Evolutionary conservation across 2,329 filamentous ascomycete genomes (phyloP), one percentile per base, ranked within the genome.

Genomic region (Pseudodiploospora longispora): DNA sequence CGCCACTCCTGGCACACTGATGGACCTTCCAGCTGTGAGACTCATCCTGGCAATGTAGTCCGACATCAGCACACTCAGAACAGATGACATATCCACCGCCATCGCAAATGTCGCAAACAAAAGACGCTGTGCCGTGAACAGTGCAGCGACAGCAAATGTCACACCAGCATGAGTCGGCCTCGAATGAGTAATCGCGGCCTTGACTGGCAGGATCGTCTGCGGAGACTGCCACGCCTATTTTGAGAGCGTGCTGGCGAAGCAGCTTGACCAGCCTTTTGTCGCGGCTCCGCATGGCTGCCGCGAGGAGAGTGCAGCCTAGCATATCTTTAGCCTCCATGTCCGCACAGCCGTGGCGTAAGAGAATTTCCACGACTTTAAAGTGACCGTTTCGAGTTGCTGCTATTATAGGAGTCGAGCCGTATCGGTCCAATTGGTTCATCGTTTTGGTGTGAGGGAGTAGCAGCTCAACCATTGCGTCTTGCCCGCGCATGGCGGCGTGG

Each of bases 321-420:
- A 47, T 38, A 31, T 48, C 47, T 30, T 34, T 38, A 19, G 40
- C 43, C 6, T 40, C 27, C 31, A 43, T 34, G 19, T 48, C 30
- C 6, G 37, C 43, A n/a, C 27, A 43, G 3, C 36, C 43, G 4
- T 28, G 32, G 5, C 30, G 4, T 6, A 48, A 10, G 2, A 48
- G 30, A 5, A 46, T 4, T 37, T 48, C 37, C 4, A 47, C 43
- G 7, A 43, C 40, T 3, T 10, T 19, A 4, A 12, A 19, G 9
- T 48, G 47, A 5, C 47, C 47, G 44, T 48, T 48, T 6, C 47
- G 40, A 3, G 44, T 40, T 8, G 47, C 47, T 6, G 41, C 44
- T 4, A 47, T 34, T 6, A 48, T 36, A 32, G 47, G 47, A 6
- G 43, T 48, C 5, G 47, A 36, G 12, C 47, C 47, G 35, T 43